A percentile compares a stretch with the other conserved stretches of the same genome.
These are phyloP conservation scores for Takakia lepidozioides DNA, from an alignment of 225 moss, liverwort and hornwort species.

Conservation along the genomic window DNA sequence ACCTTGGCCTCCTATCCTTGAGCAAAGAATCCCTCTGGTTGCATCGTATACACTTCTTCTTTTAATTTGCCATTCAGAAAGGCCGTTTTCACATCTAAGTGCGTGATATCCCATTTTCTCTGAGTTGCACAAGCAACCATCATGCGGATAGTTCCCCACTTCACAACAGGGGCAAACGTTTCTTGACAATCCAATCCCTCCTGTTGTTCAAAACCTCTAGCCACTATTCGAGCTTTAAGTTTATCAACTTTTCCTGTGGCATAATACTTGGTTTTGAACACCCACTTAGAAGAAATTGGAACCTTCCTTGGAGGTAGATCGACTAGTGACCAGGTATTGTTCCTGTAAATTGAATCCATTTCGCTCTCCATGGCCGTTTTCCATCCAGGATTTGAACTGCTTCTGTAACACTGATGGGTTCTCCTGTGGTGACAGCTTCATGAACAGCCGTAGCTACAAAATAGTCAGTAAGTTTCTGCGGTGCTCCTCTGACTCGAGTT, in stretches of 20 bases:
- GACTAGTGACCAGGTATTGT: not conserved
- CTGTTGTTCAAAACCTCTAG: slow-evolving; percentile 2
- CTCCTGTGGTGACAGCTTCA: not conserved
- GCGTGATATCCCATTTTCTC: not conserved
- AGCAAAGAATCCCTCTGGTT: slow-evolving; percentile 1
- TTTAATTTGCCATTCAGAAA: slow-evolving; percentile 10
- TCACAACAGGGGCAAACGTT: slow-evolving; percentile 5
- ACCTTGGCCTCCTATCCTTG: not conserved
- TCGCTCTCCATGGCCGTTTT: not conserved
- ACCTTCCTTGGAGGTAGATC: not conserved
- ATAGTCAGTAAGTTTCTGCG: not conserved
- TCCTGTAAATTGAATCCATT: not conserved
- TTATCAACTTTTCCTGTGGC: not conserved
- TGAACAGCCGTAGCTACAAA: not conserved
- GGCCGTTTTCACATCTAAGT: slow-evolving; percentile 4
- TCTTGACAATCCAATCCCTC: not conserved
- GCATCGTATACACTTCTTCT: too few relatives aligned
- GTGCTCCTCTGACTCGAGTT: too few relatives aligned
- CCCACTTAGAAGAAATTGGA: slow-evolving; percentile 3
- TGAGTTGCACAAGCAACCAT: not conserved
- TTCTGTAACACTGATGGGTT: not conserved
- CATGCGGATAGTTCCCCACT: not conserved
- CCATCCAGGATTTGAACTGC: not conserved
- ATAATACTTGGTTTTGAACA: slow-evolving; percentile 3
- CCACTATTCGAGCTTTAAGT: slow-evolving; percentile 7